Conservation (phyloP, 371 early-diverging fungal genomes). For the Coemansia sp. region DNA sequence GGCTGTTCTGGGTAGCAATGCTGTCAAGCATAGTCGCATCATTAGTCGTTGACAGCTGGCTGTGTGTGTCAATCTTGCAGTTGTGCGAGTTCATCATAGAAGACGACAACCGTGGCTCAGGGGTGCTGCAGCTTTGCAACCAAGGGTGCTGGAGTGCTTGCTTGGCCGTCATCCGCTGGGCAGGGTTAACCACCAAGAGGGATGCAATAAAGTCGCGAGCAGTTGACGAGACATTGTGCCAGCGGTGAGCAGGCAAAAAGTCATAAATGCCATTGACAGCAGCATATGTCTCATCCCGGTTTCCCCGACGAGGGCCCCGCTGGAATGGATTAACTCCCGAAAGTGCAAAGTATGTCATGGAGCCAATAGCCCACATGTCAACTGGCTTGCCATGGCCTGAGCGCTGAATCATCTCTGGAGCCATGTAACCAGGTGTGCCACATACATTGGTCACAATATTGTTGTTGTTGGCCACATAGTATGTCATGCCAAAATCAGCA, state of each 20-base stretch:
- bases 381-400: constrained; percentile 77
- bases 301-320: constrained; percentile 47
- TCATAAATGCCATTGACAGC: constrained; percentile 30
- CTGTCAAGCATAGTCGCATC: no score
- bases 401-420: constrained; percentile 85
- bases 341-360: constrained; percentile 83
- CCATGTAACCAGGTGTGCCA: constrained; percentile 90
- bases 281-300: constrained; percentile 11
- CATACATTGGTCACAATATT: constrained; percentile 81
- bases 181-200: constrained; percentile 55
- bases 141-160: constrained; percentile 31
- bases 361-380: constrained; percentile 97
- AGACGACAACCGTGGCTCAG: not conserved
- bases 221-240: constrained; percentile 37
- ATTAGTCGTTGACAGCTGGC: not conserved
- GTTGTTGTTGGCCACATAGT: constrained; percentile 58
- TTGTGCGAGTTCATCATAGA: constrained; percentile 1
- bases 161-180: constrained; percentile 43
- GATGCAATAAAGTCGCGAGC: constrained; percentile 64
- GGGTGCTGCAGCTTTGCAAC: constrained; percentile 5
- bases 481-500: constrained; percentile 72
- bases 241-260: constrained; percentile 49
- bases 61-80: not conserved
- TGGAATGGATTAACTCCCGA: constrained; percentile 83
- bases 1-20: no score